Conservation (phyloP, 108 stramenopile species). For the Asterionellopsis glacialis region DNA sequence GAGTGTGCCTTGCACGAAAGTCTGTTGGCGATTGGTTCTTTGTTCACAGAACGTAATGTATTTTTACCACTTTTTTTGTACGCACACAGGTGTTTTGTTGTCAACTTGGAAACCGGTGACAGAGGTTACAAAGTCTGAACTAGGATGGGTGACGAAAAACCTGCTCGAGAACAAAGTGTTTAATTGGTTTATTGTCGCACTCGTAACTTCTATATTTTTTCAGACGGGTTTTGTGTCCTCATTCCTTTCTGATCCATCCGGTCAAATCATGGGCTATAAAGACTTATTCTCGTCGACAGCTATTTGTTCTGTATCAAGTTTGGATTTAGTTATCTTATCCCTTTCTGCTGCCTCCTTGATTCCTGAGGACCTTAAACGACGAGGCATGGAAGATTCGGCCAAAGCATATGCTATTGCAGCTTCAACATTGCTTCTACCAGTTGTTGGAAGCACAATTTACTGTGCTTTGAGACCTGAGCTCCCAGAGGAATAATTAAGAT, state of each 20-base stretch:
- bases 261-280: conserved; percentile 22
- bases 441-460: too few species aligned
- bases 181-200: conserved; percentile 29
- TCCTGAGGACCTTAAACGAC: conserved; percentile 45
- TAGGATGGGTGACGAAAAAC: conserved; percentile 62
- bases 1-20: too few species aligned
- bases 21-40: too few species aligned
- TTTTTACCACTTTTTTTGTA: too few species aligned
- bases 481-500: too few species aligned
- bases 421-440: conserved; percentile 42
- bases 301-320: conserved; percentile 42
- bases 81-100: too few species aligned
- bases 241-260: conserved; percentile 15
- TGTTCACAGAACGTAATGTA: too few species aligned
- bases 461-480: too few species aligned
- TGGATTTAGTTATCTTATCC: conserved; percentile 52
- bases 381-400: conserved; percentile 15
- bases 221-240: background rate
- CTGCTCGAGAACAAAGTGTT: conserved; percentile 60
- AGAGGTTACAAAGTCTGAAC: conserved; percentile 16
- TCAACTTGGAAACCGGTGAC: conserved; percentile 17
- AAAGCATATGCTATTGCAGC: conserved; percentile 31
- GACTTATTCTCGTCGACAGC: conserved; percentile 27
- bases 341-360: conserved; percentile 37
- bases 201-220: too few species aligned